phyloP scores from a whole-genome alignment of 306 rosid species.

The Prunus campanulata region DNA sequence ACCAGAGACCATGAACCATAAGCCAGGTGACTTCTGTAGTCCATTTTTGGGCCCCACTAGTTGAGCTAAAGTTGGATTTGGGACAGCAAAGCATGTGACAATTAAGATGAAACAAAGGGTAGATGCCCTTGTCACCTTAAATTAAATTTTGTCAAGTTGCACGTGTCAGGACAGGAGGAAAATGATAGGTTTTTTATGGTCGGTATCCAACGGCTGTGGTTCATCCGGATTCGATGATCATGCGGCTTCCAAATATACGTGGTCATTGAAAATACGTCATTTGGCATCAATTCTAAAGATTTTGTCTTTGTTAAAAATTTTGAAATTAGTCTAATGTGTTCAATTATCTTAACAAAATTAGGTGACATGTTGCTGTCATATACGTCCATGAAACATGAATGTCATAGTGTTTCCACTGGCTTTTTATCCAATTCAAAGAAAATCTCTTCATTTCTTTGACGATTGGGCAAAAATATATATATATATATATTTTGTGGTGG shows the following conservation, averaged over 20 bases:
- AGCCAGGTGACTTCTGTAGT: background rate
- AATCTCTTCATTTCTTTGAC: background rate
- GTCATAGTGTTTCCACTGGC: background rate
- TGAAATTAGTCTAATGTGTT: background rate
- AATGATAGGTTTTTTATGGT: no score
- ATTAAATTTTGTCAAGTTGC: no score
- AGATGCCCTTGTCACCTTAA: no score
- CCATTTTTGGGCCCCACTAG: background rate
- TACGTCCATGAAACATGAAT: background rate
- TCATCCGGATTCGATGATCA: no score
- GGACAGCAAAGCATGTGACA: background rate
- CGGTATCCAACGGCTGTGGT: no score
- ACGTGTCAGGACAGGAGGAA: no score
- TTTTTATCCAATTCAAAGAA: background rate
- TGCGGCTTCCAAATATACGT: background rate
- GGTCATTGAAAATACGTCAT: background rate
- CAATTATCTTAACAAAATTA: background rate
- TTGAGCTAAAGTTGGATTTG: background rate
- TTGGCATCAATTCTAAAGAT: no score
- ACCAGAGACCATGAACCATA: background rate
- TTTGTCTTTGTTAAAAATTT: no score
- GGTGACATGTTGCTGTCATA: background rate
- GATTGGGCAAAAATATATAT: background rate
- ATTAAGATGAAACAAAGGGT: no score
- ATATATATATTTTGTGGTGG: no score